These are phyloP conservation scores for Calonectria honghensis DNA, from an alignment of 2,329 filamentous ascomycete species.

Conservation along the genomic window DNA sequence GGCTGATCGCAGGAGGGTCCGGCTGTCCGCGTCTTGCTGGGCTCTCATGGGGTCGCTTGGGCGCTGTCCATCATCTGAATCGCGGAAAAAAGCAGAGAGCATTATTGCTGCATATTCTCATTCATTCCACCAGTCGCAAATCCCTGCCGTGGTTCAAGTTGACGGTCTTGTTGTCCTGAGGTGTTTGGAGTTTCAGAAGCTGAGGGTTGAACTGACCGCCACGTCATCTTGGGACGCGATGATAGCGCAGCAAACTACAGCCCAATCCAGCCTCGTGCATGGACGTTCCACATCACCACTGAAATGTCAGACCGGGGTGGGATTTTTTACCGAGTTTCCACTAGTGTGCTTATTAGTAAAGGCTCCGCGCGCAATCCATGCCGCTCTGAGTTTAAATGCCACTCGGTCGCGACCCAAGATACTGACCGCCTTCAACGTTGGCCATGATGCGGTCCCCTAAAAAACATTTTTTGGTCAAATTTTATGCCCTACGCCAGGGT, in stretches of 20 bases:
- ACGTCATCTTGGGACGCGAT: neutral
- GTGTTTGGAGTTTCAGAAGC: neutral
- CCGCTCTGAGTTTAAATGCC: constrained; percentile 1
- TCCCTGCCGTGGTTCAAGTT: neutral
- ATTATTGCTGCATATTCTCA: neutral
- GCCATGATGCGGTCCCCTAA: too few species aligned
- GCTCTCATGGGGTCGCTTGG: neutral
- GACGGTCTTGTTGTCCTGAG: neutral
- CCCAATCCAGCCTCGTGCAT: constrained; percentile 4
- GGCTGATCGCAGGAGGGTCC: neutral
- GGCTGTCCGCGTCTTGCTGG: neutral
- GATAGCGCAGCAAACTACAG: neutral
- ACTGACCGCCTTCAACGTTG: neutral
- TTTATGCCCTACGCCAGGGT: too few species aligned
- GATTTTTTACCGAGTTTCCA: neutral
- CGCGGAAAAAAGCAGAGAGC: neutral
- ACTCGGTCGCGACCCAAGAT: neutral
- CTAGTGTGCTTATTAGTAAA: neutral
- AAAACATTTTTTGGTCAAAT: too few species aligned
- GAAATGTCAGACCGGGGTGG: neutral
- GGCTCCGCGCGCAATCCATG: constrained; percentile 1
- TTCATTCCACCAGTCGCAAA: neutral
- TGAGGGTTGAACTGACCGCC: neutral
- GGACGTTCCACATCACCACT: neutral
- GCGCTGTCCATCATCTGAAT: neutral